Base-by-base conservation (phyloP, 2,329 filamentous ascomycete species). In the Domatiomyces globalis region DNA sequence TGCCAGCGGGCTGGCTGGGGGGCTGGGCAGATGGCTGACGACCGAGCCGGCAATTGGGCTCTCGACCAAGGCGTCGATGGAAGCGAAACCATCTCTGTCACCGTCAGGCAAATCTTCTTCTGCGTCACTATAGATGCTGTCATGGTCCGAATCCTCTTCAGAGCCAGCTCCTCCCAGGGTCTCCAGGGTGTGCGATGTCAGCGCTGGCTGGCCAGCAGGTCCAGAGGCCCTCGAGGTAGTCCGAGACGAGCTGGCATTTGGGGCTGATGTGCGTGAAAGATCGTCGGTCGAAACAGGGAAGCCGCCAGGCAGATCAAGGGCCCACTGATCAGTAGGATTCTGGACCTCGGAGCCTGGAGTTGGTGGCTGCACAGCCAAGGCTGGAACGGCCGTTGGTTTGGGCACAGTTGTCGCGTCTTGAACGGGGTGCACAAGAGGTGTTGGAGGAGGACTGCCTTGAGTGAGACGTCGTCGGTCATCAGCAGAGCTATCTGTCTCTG, bases 301-400 rank as follows among this genome's bases (percentile, higher is more conserved):
- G 0, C 72, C 74, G 6, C 81, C 81, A 7, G 82, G 81, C 15
- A 82, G 65, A 43, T 71, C 71, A 43, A 76, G 68, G 66, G 63
- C 54, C 61, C 57, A 61, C 59, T 60, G 53, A 56, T 65, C 50
- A 61, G 57, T 49, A 46, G 53, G 49, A 8, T 55, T 61, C 0
- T 58, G 60, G 25, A 67, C 65, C 42, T 71, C 69, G 18, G 68
- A 27, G 5, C 65, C 69, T 2, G 74, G 73, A 9, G 73, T 75
- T 25, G 73, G 69, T 51, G 71, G 67, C 50, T 71, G 68, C 43
- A 76, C 60, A 20, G 69, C 63, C 57, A 77, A 72, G 19, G 64
- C 62, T 25, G 74, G 73, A 5, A 72, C 61, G 4, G 52, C 50
- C 43, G 42, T 9, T 25, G 33, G 12, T 10, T 39, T 5, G 33